These are phyloP conservation scores for Durotheca rogersii DNA, from an alignment of 495 filamentous ascomycete species.

Conservation along the genomic window DNA sequence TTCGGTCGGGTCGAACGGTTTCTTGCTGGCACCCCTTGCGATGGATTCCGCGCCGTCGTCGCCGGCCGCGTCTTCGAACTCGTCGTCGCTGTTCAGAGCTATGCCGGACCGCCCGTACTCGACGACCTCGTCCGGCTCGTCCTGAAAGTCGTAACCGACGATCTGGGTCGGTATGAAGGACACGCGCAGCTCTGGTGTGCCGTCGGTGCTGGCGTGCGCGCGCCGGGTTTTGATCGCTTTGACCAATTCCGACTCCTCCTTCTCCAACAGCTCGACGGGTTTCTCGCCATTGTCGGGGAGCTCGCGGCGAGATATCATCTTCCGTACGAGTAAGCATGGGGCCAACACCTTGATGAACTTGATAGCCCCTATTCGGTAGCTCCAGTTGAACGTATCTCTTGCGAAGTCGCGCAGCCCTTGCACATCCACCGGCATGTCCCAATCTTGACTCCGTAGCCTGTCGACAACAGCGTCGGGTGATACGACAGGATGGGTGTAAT, in stretches of 20 bases:
- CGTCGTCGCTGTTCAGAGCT: conserved; percentile 55
- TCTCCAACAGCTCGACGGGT: conserved; percentile 45
- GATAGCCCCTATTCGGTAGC: conserved; percentile 69
- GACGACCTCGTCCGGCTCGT: conserved; percentile 62
- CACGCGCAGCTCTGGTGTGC: conserved; percentile 71
- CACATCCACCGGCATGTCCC: conserved; percentile 67
- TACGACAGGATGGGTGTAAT: conserved; percentile 82
- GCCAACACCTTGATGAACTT: conserved; percentile 83
- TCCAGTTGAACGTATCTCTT: conserved; percentile 83
- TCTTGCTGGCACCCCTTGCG: conserved; percentile 43
- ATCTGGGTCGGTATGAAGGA: conserved; percentile 74
- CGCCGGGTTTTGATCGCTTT: conserved; percentile 64
- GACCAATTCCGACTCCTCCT: conserved; percentile 54
- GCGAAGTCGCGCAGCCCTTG: conserved; percentile 68
- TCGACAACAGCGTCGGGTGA: conserved; percentile 63
- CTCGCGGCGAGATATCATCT: conserved; percentile 50
- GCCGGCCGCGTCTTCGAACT: conserved; percentile 55
- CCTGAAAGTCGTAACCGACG: conserved; percentile 70
- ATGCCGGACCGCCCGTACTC: conserved; percentile 51
- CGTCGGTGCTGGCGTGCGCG: conserved; percentile 71
- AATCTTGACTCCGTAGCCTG: conserved; percentile 57
- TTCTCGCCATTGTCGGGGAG: conserved; percentile 18
- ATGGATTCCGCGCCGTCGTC: conserved; percentile 35
- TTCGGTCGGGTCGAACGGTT: conserved; percentile 66
- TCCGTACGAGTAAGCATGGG: conserved; percentile 69